Conservation (phyloP, 306 rosid genomes). For the Cercis canadensis region DNA sequence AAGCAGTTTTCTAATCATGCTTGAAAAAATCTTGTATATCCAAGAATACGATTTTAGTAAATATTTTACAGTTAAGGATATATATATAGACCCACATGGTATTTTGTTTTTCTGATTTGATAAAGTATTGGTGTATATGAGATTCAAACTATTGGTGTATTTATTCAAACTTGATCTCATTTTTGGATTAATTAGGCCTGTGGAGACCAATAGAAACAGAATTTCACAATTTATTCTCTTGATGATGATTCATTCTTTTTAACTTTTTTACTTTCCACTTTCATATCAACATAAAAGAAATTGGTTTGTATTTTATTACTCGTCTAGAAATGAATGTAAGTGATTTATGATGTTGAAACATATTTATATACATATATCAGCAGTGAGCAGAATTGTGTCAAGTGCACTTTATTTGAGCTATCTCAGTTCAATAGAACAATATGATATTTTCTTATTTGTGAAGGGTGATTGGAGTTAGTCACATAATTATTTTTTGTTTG, state of each 20-base stretch:
- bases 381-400: constrained; percentile 2
- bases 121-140: neutral
- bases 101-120: neutral
- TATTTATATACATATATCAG: neutral
- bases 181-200: neutral
- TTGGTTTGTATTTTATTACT: too few relatives aligned
- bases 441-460: neutral
- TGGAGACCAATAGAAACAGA: too few relatives aligned
- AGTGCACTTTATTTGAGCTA: neutral
- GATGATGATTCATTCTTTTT: neutral
- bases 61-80: too few relatives aligned
- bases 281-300: too few relatives aligned
- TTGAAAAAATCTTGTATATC: too few relatives aligned
- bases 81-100: neutral
- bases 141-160: too few relatives aligned
- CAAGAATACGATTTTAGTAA: too few relatives aligned
- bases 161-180: neutral
- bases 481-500: neutral
- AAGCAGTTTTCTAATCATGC: too few relatives aligned
- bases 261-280: neutral
- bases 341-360: constrained; percentile 13
- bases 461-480: neutral
- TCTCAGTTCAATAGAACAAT: neutral
- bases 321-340: too few relatives aligned
- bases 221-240: neutral